A percentile compares a stretch with the other conserved stretches of the same genome.
Conservation (phyloP, 257 asterid species). For the Striga asiatica region DNA sequence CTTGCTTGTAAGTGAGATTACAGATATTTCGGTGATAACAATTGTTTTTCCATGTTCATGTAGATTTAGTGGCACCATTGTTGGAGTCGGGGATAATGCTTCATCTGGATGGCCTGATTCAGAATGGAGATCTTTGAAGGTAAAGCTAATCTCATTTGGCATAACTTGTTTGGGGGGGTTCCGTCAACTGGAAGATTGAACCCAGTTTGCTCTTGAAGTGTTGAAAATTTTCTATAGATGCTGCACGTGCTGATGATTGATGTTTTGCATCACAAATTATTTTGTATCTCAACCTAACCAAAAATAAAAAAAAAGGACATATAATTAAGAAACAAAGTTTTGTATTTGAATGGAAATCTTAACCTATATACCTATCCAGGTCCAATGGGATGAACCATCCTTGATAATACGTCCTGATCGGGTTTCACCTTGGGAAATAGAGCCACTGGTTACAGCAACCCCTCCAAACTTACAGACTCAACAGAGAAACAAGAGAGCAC, state of each 20-base stretch:
- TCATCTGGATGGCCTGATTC: slow-evolving; percentile 86
- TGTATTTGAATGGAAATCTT: slow-evolving; percentile 10
- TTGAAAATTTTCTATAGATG: neutral
- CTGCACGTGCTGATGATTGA: slow-evolving; percentile 5
- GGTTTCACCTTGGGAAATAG: slow-evolving; percentile 94
- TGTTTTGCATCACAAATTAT: neutral
- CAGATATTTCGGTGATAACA: neutral
- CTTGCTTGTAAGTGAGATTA: too few species aligned
- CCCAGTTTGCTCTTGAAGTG: neutral
- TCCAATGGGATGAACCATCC: slow-evolving; percentile 98
- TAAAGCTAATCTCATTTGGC: slow-evolving; percentile 16
- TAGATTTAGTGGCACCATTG: slow-evolving; percentile 96
- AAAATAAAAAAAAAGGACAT: too few species aligned
- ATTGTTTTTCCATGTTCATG: slow-evolving; percentile 16
- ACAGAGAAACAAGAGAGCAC: slow-evolving; percentile 81
- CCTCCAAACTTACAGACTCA: slow-evolving; percentile 67
- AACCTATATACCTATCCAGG: slow-evolving; percentile 36
- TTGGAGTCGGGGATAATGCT: slow-evolving; percentile 61
- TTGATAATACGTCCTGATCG: slow-evolving; percentile 74
- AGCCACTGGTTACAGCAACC: slow-evolving; percentile 58
- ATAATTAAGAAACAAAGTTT: neutral
- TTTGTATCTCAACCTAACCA: slow-evolving; percentile 2
- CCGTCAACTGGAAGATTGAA: too few species aligned
- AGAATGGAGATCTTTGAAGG: slow-evolving; percentile 94
- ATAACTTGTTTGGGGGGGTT: neutral